Percentiles rank a stretch among this genome's conserved stretches.
These are phyloP conservation scores for Vigna reflexopilosa DNA, from an alignment of 306 rosid genomes.

Conservation along the genomic window DNA sequence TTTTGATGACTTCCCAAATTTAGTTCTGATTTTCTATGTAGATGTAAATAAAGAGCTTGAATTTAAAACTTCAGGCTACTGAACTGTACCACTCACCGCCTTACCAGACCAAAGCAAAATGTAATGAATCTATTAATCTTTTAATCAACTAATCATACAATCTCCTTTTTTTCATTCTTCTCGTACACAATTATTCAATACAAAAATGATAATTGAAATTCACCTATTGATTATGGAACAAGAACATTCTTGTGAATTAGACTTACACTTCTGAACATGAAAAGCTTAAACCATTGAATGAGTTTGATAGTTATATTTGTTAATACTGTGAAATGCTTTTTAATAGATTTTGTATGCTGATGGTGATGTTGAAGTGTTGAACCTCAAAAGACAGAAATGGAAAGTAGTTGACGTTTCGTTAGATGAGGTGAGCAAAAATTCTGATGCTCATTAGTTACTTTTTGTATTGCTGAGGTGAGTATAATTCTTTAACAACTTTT, in stretches of 20 bases:
- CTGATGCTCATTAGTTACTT: slow-evolving; percentile 3
- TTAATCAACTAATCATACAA: no score
- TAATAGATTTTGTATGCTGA: slow-evolving; percentile 66
- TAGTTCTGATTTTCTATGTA: neutral
- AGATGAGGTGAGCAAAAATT: slow-evolving; percentile 52
- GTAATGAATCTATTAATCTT: neutral
- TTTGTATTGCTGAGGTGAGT: neutral
- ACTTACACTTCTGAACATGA: neutral
- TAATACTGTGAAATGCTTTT: slow-evolving; percentile 29
- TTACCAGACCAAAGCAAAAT: neutral
- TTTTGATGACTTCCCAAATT: slow-evolving; percentile 26
- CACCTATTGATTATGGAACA: neutral
- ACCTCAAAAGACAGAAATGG: slow-evolving; percentile 69
- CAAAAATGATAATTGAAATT: slow-evolving; percentile 11
- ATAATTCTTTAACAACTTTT: neutral
- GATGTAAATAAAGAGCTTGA: neutral
- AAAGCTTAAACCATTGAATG: slow-evolving; percentile 3
- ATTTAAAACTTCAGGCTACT: neutral
- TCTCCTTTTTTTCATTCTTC: slow-evolving; percentile 11
- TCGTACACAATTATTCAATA: neutral
- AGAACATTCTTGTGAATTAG: neutral
- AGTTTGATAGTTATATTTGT: slow-evolving; percentile 10
- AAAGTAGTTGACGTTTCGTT: slow-evolving; percentile 42
- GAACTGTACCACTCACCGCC: neutral
- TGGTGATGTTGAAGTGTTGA: slow-evolving; percentile 66